These are phyloP conservation scores for Blastomyces parvus DNA, from an alignment of 2,329 filamentous ascomycete species.

Conservation along the genomic window DNA sequence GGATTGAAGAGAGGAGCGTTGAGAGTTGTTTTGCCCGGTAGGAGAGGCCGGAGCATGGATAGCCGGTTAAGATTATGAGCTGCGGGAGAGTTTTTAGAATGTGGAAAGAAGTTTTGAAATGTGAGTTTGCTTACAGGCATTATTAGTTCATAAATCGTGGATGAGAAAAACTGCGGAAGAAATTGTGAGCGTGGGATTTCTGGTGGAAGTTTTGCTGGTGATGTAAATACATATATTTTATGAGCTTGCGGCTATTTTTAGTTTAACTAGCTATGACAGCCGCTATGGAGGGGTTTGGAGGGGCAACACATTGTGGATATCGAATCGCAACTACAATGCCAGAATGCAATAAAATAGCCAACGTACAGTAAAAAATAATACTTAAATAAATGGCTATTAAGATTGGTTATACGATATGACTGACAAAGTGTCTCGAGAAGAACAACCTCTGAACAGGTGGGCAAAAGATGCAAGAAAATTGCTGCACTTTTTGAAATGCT, in stretches of 20 bases:
- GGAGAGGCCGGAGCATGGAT: conserved; percentile 55
- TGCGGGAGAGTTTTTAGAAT: conserved; percentile 22
- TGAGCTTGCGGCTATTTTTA: conserved; percentile 5
- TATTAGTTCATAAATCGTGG: not conserved
- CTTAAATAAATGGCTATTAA: not conserved
- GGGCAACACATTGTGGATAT: not conserved
- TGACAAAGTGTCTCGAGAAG: not conserved
- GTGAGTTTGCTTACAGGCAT: conserved; percentile 11
- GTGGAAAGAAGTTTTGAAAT: not conserved
- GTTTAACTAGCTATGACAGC: not conserved
- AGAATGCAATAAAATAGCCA: not conserved
- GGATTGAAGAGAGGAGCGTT: conserved; percentile 38
- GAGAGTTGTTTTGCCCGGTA: conserved; percentile 51
- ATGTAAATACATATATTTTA: conserved; percentile 3
- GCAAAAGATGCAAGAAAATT: not conserved
- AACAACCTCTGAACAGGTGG: not conserved
- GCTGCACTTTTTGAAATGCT: not conserved
- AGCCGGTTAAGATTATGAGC: conserved; percentile 54
- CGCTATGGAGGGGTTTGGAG: not conserved
- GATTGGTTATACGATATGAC: not conserved
- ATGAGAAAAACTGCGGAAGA: not conserved
- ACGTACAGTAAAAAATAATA: not conserved
- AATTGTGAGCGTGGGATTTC: not conserved
- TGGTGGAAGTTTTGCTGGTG: not conserved
- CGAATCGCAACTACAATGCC: not conserved